Conservation (phyloP, 768 basidiomycete genomes). For the Lentinus tigrinus region DNA sequence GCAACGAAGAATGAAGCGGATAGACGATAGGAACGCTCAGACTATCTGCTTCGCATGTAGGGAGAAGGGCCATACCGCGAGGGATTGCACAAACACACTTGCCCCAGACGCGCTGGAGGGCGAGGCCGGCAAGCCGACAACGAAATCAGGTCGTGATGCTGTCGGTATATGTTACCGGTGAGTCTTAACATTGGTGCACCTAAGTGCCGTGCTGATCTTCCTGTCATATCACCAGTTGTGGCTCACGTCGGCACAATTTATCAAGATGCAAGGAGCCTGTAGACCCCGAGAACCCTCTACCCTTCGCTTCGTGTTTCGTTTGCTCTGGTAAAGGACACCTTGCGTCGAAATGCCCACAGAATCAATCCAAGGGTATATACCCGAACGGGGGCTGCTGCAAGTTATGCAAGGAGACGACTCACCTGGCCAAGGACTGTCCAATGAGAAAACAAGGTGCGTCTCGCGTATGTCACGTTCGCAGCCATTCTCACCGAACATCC, state of each 20-base stretch:
- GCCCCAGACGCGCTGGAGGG: slow-evolving; percentile 20
- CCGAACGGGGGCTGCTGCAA: slow-evolving; percentile 91
- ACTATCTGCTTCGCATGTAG: slow-evolving; percentile 89
- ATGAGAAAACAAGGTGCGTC: slow-evolving; percentile 59
- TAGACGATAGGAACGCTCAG: slow-evolving; percentile 49
- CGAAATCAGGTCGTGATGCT: slow-evolving; percentile 55
- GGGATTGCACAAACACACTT: slow-evolving; percentile 63
- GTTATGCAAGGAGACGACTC: slow-evolving; percentile 80
- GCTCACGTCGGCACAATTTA: slow-evolving; percentile 74
- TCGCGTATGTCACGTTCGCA: slow-evolving; percentile 30
- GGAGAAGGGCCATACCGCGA: slow-evolving; percentile 78
- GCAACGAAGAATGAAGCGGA: slow-evolving; percentile 61
- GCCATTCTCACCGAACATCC: neutral
- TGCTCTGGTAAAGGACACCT: slow-evolving; percentile 85
- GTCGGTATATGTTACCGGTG: slow-evolving; percentile 54
- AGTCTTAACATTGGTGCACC: neutral
- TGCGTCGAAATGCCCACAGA: slow-evolving; percentile 79
- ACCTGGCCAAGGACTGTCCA: slow-evolving; percentile 82
- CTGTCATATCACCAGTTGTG: slow-evolving; percentile 54
- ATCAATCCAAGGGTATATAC: slow-evolving; percentile 79
- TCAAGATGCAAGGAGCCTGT: slow-evolving; percentile 70
- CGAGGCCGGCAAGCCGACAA: slow-evolving; percentile 23
- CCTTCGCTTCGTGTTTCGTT: slow-evolving; percentile 91
- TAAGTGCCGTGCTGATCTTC: neutral
- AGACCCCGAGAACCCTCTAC: slow-evolving; percentile 66